phyloP scores from a whole-genome alignment of 345 rosid species.

The Camelina laxa region DNA sequence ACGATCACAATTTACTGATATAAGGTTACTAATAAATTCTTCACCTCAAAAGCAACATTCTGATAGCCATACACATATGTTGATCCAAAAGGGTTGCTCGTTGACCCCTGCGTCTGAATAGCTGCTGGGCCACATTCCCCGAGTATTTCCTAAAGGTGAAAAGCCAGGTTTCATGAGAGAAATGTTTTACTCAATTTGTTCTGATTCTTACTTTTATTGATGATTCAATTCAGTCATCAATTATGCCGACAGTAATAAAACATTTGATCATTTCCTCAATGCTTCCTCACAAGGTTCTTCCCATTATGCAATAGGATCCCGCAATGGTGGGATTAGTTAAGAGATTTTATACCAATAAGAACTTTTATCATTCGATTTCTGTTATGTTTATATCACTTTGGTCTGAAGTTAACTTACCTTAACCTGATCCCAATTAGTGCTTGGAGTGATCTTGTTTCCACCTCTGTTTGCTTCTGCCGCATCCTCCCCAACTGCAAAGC shows the following conservation, averaged over 20 bases:
- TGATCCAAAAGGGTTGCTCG: slow-evolving; percentile 94
- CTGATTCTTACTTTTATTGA: neutral
- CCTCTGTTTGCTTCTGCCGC: slow-evolving; percentile 55
- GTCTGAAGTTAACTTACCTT: slow-evolving; percentile 58
- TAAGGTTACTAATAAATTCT: neutral
- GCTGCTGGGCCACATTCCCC: slow-evolving; percentile 99
- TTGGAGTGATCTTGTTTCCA: slow-evolving; percentile 69
- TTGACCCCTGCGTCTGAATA: slow-evolving; percentile 95
- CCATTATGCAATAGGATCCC: neutral
- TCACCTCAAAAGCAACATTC: slow-evolving; percentile 95
- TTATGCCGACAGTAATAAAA: slow-evolving; percentile 8
- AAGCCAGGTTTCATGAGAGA: slow-evolving; percentile 10
- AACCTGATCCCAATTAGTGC: slow-evolving; percentile 95
- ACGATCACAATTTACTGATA: neutral
- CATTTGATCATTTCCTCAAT: neutral
- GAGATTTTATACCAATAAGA: neutral
- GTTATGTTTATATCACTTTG: neutral
- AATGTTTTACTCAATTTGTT: neutral
- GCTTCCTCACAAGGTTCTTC: slow-evolving; percentile 24
- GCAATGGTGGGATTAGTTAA: slow-evolving; percentile 13
- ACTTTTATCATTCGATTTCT: slow-evolving; percentile 25
- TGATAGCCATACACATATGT: slow-evolving; percentile 95
- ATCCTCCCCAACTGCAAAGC: slow-evolving; percentile 53
- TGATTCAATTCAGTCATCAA: neutral
- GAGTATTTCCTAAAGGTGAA: slow-evolving; percentile 68